Evolutionary conservation across 768 basidiomycete genomes (phyloP).

Genomic region (Termitomyces eurrhizus): DNA sequence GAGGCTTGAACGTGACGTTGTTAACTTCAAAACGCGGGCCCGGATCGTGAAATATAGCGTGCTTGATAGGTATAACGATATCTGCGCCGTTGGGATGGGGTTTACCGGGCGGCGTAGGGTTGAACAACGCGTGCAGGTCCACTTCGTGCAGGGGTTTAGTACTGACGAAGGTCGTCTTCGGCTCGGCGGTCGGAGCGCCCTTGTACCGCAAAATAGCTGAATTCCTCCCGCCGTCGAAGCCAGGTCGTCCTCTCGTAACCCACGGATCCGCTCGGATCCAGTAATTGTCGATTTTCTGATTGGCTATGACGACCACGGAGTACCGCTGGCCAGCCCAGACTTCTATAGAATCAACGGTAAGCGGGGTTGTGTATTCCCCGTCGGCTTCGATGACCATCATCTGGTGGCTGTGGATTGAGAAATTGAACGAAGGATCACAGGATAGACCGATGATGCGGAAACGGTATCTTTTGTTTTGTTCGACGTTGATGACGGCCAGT

Average conservation of each 20-base stretch:
- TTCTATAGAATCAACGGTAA: constrained; percentile 5
- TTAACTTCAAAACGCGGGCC: constrained; percentile 26
- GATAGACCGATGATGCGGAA: constrained; percentile 9
- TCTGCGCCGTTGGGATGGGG: constrained; percentile 4
- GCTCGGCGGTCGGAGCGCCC: neutral
- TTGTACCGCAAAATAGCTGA: constrained; percentile 7
- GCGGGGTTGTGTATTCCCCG: constrained; percentile 3
- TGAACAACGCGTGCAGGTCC: neutral
- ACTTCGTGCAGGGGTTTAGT: constrained; percentile 3
- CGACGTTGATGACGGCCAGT: constrained; percentile 6
- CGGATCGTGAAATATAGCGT: constrained; percentile 1
- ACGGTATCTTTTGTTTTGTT: constrained; percentile 5
- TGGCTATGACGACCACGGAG: constrained; percentile 3
- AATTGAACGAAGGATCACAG: constrained; percentile 7
- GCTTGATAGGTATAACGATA: constrained; percentile 3
- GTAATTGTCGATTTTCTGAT: constrained; percentile 7
- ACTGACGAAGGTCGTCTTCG: neutral
- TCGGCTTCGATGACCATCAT: constrained; percentile 8
- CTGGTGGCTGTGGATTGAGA: constrained; percentile 5
- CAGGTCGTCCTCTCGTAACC: neutral
- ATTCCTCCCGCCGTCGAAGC: constrained; percentile 6
- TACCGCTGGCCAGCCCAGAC: constrained; percentile 9
- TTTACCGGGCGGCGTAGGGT: neutral
- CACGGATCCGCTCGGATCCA: constrained; percentile 6
- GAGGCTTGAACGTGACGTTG: constrained; percentile 26